A percentile compares a stretch with the other conserved stretches of the same genome.
These are phyloP conservation scores for Fusarium musae DNA, from an alignment of 2,329 filamentous ascomycete genomes.

Conservation along the genomic window DNA sequence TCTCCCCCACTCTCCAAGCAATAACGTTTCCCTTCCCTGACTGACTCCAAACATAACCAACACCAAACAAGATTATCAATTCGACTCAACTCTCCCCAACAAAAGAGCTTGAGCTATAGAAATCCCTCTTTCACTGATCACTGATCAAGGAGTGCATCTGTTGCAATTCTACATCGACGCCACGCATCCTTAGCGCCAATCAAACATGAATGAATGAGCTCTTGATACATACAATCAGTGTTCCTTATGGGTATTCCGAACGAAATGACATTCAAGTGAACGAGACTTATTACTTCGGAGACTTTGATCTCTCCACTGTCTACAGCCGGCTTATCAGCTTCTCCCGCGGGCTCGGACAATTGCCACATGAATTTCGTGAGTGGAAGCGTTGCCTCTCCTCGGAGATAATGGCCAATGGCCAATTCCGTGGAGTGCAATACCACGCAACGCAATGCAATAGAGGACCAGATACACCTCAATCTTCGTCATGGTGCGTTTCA, in stretches of 20 bases:
- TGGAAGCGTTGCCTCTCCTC: background rate
- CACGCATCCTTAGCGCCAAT: conserved; percentile 28
- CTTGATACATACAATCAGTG: background rate
- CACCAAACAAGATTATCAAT: conserved; percentile 9
- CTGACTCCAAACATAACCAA: conserved; percentile 4
- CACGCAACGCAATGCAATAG: conserved; percentile 11
- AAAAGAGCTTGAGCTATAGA: conserved; percentile 6
- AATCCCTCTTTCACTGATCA: background rate
- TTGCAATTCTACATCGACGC: conserved; percentile 18
- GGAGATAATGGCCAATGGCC: background rate
- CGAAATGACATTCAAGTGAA: background rate
- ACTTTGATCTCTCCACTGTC: background rate
- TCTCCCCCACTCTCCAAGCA: conserved; percentile 19
- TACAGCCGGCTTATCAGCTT: conserved; percentile 5
- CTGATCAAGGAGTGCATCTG: background rate
- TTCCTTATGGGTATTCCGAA: conserved; percentile 14
- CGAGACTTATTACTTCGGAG: conserved; percentile 10
- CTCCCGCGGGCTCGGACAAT: background rate
- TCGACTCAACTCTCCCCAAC: conserved; percentile 21
- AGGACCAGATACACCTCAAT: conserved; percentile 4
- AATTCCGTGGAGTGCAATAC: background rate
- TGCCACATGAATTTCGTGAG: conserved; percentile 13
- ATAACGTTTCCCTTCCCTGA: conserved; percentile 7
- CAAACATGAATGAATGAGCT: background rate
- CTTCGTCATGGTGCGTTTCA: conserved; percentile 34